Percentiles rank a stretch among this genome's conserved stretches.
Evolutionary conservation across 495 filamentous ascomycete genomes (phyloP).

Genomic region (Parathielavia appendiculata): DNA sequence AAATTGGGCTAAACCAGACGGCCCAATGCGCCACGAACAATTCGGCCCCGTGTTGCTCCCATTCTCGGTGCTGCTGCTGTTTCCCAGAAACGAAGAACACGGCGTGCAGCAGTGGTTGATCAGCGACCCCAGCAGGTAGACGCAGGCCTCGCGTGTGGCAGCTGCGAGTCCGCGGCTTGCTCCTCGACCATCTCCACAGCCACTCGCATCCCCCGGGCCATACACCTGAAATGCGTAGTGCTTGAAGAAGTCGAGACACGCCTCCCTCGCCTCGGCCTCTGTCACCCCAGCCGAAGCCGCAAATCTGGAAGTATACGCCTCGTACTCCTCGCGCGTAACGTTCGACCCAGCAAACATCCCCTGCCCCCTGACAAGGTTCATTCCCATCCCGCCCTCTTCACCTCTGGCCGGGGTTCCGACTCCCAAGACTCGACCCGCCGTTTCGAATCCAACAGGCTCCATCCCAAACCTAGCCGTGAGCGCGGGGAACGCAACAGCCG

Average conservation of each 20-base stretch:
- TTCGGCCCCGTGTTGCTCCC: slow-evolving; percentile 20
- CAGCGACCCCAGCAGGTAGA: slow-evolving; percentile 32
- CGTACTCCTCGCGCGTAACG: slow-evolving; percentile 22
- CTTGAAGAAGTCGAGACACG: slow-evolving; percentile 26
- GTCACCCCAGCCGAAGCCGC: background rate
- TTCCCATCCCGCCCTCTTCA: slow-evolving; percentile 7
- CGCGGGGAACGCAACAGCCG: slow-evolving; percentile 17
- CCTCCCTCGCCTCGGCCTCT: slow-evolving; percentile 9
- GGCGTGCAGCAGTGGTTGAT: slow-evolving; percentile 35
- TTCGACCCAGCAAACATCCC: slow-evolving; percentile 16
- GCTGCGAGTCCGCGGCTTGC: background rate
- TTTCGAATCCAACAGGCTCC: slow-evolving; percentile 3
- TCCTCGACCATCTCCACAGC: background rate
- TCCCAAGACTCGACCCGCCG: background rate
- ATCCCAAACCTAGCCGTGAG: slow-evolving; percentile 17
- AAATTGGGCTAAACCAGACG: slow-evolving; percentile 20
- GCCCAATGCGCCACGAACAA: slow-evolving; percentile 26
- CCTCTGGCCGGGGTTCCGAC: no score
- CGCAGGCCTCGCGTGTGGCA: slow-evolving; percentile 14
- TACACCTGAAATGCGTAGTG: slow-evolving; percentile 27
- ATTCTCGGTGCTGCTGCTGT: background rate
- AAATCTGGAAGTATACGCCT: slow-evolving; percentile 11
- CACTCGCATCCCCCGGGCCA: background rate
- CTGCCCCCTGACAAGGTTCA: slow-evolving; percentile 19
- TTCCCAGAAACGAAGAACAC: background rate